A percentile compares a stretch with the other conserved stretches of the same genome.
Evolutionary conservation across 805 yeast species (phyloP).

Genomic region (Schwanniomyces yamadae): DNA sequence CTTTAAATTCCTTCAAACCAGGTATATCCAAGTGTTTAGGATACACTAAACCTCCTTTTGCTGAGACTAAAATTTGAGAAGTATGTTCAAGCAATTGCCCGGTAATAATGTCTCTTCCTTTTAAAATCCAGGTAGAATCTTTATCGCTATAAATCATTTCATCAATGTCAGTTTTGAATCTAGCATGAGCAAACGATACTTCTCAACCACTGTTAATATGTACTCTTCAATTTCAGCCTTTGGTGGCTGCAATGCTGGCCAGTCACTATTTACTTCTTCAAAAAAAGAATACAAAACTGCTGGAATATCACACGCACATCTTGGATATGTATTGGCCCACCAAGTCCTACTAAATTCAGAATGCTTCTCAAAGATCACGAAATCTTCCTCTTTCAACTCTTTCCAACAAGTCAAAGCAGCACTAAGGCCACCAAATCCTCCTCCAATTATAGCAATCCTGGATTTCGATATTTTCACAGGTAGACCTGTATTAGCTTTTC

Average conservation of each 20-base stretch:
- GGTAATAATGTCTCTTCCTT: constrained; percentile 22
- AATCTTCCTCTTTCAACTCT: constrained; percentile 27
- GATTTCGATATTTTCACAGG: constrained; percentile 24
- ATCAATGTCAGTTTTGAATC: constrained; percentile 22
- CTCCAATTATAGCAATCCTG: constrained; percentile 38
- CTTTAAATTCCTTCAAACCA: constrained; percentile 36
- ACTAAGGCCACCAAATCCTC: constrained; percentile 42
- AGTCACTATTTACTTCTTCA: constrained; percentile 31
- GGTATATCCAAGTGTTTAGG: constrained; percentile 29
- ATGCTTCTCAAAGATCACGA: constrained; percentile 38
- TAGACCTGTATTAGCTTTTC: constrained; percentile 16
- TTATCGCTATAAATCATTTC: constrained; percentile 22
- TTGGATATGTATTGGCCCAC: constrained; percentile 47
- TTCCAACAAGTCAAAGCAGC: constrained; percentile 27
- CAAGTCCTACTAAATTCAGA: constrained; percentile 43
- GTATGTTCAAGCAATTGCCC: constrained; percentile 34
- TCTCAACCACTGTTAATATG: constrained; percentile 29
- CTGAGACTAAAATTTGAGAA: constrained; percentile 22
- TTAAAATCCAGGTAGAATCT: constrained; percentile 27
- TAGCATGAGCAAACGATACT: constrained; percentile 24
- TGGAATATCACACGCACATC: constrained; percentile 46
- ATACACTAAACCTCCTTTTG: constrained; percentile 38
- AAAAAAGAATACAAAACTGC: constrained; percentile 40
- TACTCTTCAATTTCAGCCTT: constrained; percentile 44
- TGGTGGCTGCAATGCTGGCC: constrained; percentile 41